Percentiles rank a stretch among this genome's conserved stretches.
phyloP scores from a whole-genome alignment of 2,329 filamentous ascomycete genomes.

The Samsoniella hepiali region DNA sequence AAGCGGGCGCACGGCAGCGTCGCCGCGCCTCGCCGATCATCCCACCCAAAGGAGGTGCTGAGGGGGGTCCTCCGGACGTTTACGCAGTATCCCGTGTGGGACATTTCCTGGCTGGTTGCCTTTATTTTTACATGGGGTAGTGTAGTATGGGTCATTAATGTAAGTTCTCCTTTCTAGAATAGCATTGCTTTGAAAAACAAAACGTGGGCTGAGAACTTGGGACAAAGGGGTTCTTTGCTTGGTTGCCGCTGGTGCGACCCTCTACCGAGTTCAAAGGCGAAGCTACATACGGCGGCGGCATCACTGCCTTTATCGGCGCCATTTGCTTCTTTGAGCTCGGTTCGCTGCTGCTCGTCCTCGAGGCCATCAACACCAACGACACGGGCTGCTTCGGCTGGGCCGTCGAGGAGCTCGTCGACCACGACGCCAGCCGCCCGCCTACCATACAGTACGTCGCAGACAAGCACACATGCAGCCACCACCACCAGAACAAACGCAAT shows the following conservation, averaged over 20 bases:
- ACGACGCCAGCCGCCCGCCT: not conserved
- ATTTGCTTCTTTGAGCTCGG: slow-evolving; percentile 2
- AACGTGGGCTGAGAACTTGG: not conserved
- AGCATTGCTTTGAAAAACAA: no score
- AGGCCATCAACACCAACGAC: slow-evolving; percentile 15
- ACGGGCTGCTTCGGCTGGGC: slow-evolving; percentile 16
- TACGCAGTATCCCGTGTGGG: slow-evolving; percentile 12
- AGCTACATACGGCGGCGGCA: not conserved
- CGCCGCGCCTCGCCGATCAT: not conserved
- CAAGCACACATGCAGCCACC: not conserved
- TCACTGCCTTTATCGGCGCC: slow-evolving; percentile 15
- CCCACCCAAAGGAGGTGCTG: slow-evolving; percentile 4
- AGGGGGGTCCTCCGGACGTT: slow-evolving; percentile 1
- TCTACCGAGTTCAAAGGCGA: not conserved
- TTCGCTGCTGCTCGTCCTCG: slow-evolving; percentile 6
- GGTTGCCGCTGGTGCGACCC: slow-evolving; percentile 6
- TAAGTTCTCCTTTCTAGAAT: not conserved
- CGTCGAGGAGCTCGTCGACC: slow-evolving; percentile 2
- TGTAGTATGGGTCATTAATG: slow-evolving; percentile 13
- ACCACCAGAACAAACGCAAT: slow-evolving; percentile 9
- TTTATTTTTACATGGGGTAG: slow-evolving; percentile 10
- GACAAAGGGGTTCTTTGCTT: slow-evolving; percentile 3
- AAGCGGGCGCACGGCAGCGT: not conserved
- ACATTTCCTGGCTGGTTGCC: slow-evolving; percentile 16
- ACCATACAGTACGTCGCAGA: not conserved